Percentiles rank a stretch among this genome's conserved stretches.
Evolutionary conservation across 352 stramenopile genomes (phyloP).

Genomic region (Pythium phragmiticola): DNA sequence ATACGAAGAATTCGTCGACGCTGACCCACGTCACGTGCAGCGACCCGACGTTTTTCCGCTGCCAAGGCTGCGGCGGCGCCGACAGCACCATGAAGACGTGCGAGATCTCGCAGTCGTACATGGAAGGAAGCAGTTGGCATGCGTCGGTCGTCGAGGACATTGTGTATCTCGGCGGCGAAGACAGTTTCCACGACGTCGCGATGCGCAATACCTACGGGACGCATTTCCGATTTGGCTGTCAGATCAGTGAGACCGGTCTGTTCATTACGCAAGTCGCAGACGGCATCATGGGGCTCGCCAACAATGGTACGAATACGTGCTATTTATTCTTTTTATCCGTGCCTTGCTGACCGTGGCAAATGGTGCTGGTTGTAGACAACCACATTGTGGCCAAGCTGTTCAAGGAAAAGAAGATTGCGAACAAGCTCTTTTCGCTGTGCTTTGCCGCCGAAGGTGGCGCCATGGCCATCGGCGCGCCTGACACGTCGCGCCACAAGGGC

Average conservation of each 20-base stretch:
- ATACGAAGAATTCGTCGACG: constrained; percentile 57
- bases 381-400: constrained; percentile 77
- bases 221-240: constrained; percentile 81
- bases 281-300: constrained; percentile 83
- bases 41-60: constrained; percentile 51
- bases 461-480: constrained; percentile 62
- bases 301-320: constrained; percentile 33
- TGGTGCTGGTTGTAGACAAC: constrained; percentile 32
- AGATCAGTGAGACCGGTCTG: constrained; percentile 65
- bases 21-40: constrained; percentile 68
- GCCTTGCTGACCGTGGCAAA: not conserved
- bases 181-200: constrained; percentile 41
- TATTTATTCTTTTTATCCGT: not conserved
- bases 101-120: constrained; percentile 75
- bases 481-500: constrained; percentile 49
- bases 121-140: constrained; percentile 85
- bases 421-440: constrained; percentile 78
- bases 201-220: constrained; percentile 70
- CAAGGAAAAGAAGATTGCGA: constrained; percentile 76
- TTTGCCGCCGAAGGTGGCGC: constrained; percentile 66
- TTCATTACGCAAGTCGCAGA: constrained; percentile 84
- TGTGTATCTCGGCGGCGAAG: constrained; percentile 69
- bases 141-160: constrained; percentile 78
- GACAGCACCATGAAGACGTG: constrained; percentile 45
- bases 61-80: constrained; percentile 39